A percentile compares a stretch with the other conserved stretches of the same genome.
phyloP scores from a whole-genome alignment of 2,329 filamentous ascomycete species.

The Blumeria graminis region DNA sequence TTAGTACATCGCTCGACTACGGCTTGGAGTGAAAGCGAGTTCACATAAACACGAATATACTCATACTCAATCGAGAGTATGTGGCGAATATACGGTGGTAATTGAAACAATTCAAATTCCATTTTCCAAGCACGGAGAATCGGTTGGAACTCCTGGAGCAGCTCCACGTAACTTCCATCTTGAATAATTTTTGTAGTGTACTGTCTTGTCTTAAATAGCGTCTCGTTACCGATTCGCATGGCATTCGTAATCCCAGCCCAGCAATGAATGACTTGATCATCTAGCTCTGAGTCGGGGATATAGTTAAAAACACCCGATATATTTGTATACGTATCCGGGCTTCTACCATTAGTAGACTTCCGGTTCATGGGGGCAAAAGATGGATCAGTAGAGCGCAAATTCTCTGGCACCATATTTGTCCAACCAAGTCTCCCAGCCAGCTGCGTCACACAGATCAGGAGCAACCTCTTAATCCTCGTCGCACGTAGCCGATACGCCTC shows the following conservation, averaged over 20 bases:
- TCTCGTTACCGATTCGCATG: conserved; percentile 77
- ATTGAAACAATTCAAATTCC: conserved; percentile 56
- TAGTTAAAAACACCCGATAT: conserved; percentile 37
- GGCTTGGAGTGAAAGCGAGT: conserved; percentile 79
- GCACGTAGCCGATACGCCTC: conserved; percentile 55
- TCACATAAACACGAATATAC: conserved; percentile 83
- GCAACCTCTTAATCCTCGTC: conserved; percentile 58
- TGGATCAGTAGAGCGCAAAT: conserved; percentile 31
- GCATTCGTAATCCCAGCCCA: conserved; percentile 86
- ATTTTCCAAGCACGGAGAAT: conserved; percentile 56
- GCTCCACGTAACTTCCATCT: conserved; percentile 57
- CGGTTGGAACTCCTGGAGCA: conserved; percentile 52
- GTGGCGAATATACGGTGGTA: conserved; percentile 40
- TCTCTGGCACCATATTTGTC: conserved; percentile 74
- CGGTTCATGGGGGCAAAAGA: conserved; percentile 23
- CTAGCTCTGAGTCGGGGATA: conserved; percentile 39
- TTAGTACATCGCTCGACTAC: conserved; percentile 81
- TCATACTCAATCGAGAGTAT: conserved; percentile 89
- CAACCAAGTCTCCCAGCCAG: conserved; percentile 80
- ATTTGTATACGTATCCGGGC: conserved; percentile 33
- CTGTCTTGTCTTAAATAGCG: conserved; percentile 66
- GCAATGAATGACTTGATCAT: conserved; percentile 54
- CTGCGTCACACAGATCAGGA: conserved; percentile 80
- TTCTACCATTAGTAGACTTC: conserved; percentile 27
- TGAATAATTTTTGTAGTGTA: conserved; percentile 78